Base-by-base conservation (phyloP, 805 yeast species). In the Lipomyces chichibuensis region DNA sequence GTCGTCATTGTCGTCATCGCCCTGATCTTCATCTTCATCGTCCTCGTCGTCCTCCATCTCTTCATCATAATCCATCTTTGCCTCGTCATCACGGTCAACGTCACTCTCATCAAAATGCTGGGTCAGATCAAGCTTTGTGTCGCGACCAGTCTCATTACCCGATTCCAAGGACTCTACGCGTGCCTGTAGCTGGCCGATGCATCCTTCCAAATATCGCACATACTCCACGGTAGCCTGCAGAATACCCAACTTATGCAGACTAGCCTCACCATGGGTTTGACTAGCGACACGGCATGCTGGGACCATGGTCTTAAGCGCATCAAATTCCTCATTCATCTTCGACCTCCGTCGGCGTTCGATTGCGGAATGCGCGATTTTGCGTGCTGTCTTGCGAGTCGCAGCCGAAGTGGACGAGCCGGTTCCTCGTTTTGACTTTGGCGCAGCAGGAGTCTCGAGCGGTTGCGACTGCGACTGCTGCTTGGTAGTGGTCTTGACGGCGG, bases 181-280 rank as follows among this genome's bases (percentile, higher is more conserved):
- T 1, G 58, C 20, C 56, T 66, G 71, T 27, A 69, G 55, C 39
- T 67, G 65, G 33, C 59, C 54, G 14, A 69, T 37, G 59, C 71
- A 69, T 4, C 60, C 61, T 75, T 90, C 92, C 59, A 90, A 80
- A 74, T 89, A 88, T 68, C 86, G 82, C 69, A 91, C 87, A 74
- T 91, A 90, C 74, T 89, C 93, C 29, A 91, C 96, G 0, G 94
- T 86, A n/a, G 91, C 87, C 76, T 90, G 92, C 54, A 91, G 79
- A 35, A 91, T 89, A 2, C 92, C 90, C 68, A 91, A 82, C 77
- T 91, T 91, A 78, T 90, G 91, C 87, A 91, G 88, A 23, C 89
- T 89, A 67, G 85, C 88, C 63, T 79, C 81, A 25, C 79, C 79
- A 54, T 75, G 68, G 23, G 77, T 73, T 32, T 76, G 70, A 17